Evolutionary conservation across 441 rosid genomes (phyloP).

Genomic region (Erodium texanum): DNA sequence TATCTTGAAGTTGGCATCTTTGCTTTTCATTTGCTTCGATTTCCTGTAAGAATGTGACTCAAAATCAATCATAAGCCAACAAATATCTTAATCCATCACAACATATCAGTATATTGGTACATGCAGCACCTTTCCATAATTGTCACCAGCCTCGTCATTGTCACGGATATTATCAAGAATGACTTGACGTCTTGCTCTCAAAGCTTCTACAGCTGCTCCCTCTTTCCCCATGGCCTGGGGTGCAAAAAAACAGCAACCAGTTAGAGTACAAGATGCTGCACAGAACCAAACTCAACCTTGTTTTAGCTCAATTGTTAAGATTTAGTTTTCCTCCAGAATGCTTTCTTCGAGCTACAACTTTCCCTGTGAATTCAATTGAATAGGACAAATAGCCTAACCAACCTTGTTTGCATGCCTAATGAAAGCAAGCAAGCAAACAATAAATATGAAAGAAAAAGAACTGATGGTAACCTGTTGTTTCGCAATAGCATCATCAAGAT

Average conservation of each 20-base stretch:
- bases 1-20: constrained; percentile 61
- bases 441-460: background rate
- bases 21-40: constrained; percentile 76
- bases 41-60: constrained; percentile 42
- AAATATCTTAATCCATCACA: constrained; percentile 7
- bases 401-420: background rate
- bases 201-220: constrained; percentile 43
- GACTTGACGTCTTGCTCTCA: constrained; percentile 68
- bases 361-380: background rate
- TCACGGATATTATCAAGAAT: constrained; percentile 95
- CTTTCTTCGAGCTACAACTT: background rate
- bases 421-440: background rate
- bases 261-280: background rate
- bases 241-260: constrained; percentile 1
- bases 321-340: background rate
- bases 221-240: constrained; percentile 59
- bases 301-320: too few relatives aligned
- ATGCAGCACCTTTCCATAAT: constrained; percentile 58
- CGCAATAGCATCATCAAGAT: constrained; percentile 82
- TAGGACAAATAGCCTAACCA: background rate
- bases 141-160: constrained; percentile 82
- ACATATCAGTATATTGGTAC: constrained; percentile 14
- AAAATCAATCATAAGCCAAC: background rate
- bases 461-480: constrained; percentile 53
- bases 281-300: background rate